phyloP scores from a whole-genome alignment of 352 stramenopile species.

The Phytophthora hibernalis region DNA sequence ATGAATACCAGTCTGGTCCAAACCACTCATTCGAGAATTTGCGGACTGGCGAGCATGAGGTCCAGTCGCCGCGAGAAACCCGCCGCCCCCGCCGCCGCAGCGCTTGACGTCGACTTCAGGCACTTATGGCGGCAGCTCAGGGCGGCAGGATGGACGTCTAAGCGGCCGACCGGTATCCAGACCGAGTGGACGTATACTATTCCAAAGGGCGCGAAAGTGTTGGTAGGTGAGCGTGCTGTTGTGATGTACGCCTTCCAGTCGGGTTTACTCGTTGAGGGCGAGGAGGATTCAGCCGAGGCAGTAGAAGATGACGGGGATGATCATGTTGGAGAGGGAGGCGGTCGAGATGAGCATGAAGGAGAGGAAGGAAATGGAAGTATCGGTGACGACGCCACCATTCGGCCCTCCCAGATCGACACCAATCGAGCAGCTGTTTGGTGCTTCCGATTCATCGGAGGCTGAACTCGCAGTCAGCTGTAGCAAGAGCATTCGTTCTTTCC shows the following conservation, averaged over 20 bases:
- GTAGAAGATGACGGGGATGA: not conserved
- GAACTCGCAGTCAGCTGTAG: constrained; percentile 21
- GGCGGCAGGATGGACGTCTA: constrained; percentile 17
- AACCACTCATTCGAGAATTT: constrained; percentile 25
- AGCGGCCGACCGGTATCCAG: not conserved
- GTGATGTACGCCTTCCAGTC: constrained; percentile 10
- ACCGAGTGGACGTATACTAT: constrained; percentile 10
- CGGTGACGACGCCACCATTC: not conserved
- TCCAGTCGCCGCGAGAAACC: constrained; percentile 2
- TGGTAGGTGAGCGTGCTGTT: constrained; percentile 8
- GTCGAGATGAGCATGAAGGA: not conserved
- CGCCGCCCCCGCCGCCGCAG: not conserved
- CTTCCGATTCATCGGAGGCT: constrained; percentile 11
- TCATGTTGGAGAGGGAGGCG: not conserved
- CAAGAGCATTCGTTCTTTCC: constrained; percentile 12
- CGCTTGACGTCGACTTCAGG: constrained; percentile 17
- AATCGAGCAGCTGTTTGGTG: constrained; percentile 10
- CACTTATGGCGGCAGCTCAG: constrained; percentile 22
- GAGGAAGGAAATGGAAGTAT: not conserved
- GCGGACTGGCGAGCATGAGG: constrained; percentile 22
- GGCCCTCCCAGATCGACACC: constrained; percentile 23
- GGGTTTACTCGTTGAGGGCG: constrained; percentile 4
- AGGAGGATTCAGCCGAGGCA: not conserved
- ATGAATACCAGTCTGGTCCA: not conserved
- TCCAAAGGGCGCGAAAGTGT: not conserved